Conservation (phyloP, 148 eudicot species). For the Oxyria digyna region DNA sequence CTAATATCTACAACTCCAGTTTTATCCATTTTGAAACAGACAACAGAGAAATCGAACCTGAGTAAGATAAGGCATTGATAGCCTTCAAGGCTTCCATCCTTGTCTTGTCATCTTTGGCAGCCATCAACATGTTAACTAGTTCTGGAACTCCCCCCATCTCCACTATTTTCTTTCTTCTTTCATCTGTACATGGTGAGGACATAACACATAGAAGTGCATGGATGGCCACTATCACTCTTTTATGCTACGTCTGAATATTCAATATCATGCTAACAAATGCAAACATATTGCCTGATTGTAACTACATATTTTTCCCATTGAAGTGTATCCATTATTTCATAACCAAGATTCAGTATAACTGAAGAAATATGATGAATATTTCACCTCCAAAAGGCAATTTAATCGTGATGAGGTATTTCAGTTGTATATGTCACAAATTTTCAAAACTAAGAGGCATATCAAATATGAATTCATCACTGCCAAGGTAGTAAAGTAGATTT, state of each 20-base stretch:
- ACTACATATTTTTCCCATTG: not conserved
- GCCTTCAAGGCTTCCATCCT: conserved; percentile 81
- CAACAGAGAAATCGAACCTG: conserved; percentile 36
- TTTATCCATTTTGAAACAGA: not conserved
- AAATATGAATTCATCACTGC: not conserved
- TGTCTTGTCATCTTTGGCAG: conserved; percentile 76
- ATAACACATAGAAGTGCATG: not conserved
- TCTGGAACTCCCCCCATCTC: conserved; percentile 78
- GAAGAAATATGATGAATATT: not conserved
- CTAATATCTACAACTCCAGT: not conserved
- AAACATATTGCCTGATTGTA: not conserved
- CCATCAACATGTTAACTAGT: conserved; percentile 66
- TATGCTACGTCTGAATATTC: not conserved
- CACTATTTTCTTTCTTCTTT: conserved; percentile 73
- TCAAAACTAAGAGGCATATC: not conserved
- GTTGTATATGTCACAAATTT: not conserved
- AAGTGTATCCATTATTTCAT: not conserved
- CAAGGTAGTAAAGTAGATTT: not conserved
- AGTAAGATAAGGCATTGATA: conserved; percentile 61
- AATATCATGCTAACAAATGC: not conserved
- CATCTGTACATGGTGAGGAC: conserved; percentile 31
- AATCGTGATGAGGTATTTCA: not conserved
- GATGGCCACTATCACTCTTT: not conserved
- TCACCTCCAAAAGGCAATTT: not conserved
- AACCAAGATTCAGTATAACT: not conserved